Conservation (phyloP, 495 filamentous ascomycete genomes). For the Pyronema domesticum region DNA sequence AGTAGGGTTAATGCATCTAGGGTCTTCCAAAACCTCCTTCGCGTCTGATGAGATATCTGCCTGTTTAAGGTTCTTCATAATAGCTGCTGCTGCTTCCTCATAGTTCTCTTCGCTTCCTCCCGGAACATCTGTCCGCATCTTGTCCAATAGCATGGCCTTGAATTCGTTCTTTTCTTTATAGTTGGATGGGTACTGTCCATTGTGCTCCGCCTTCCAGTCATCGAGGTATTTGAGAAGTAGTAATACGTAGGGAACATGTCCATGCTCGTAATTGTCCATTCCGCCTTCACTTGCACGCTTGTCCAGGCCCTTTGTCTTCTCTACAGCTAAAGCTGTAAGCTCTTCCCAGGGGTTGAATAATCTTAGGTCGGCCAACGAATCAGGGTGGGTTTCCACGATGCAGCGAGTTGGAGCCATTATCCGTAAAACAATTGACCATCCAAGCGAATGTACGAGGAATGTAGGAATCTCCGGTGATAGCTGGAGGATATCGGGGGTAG, state of each 20-base stretch:
- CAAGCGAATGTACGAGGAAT: slow-evolving; percentile 68
- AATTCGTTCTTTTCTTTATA: slow-evolving; percentile 85
- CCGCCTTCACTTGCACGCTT: slow-evolving; percentile 15
- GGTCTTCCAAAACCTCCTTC: slow-evolving; percentile 59
- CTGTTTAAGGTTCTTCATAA: slow-evolving; percentile 61
- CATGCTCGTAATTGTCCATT: slow-evolving; percentile 67
- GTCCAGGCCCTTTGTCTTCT: slow-evolving; percentile 49
- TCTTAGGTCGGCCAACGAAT: slow-evolving; percentile 71
- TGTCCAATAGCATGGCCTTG: slow-evolving; percentile 43
- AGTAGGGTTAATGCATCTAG: slow-evolving; percentile 34
- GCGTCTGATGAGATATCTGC: slow-evolving; percentile 48
- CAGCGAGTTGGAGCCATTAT: slow-evolving; percentile 37
- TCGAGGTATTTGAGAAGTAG: slow-evolving; percentile 74
- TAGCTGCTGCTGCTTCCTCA: slow-evolving; percentile 75
- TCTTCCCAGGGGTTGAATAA: slow-evolving; percentile 78
- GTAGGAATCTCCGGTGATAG: slow-evolving; percentile 38
- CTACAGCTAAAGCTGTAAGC: slow-evolving; percentile 43
- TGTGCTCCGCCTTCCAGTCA: slow-evolving; percentile 59
- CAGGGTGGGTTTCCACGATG: slow-evolving; percentile 94
- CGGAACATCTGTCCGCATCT: slow-evolving; percentile 51
- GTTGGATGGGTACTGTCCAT: slow-evolving; percentile 45
- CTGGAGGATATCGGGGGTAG: slow-evolving; percentile 11
- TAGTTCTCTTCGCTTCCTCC: slow-evolving; percentile 96
- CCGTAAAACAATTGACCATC: slow-evolving; percentile 63
- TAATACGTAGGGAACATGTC: slow-evolving; percentile 77